Base-by-base conservation (phyloP, 352 stramenopile genomes). In the Globisporangium emineosum region DNA sequence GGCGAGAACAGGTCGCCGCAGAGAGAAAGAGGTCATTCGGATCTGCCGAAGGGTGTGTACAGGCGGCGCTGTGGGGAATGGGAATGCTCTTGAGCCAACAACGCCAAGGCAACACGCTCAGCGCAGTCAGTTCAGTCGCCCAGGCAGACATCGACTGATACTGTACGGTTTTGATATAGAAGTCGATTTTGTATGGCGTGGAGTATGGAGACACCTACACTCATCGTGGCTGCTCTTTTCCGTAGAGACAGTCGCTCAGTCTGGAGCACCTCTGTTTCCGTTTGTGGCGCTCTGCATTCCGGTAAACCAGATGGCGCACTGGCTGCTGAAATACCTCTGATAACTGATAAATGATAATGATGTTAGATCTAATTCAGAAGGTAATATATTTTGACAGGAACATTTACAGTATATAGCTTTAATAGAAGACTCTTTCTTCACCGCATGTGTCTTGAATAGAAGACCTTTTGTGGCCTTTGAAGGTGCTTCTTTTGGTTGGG, bases 11-110 rank as follows among this genome's bases (percentile, higher is more conserved):
- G 19, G 27, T 40, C 51, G 51, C 17, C 51, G 19, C 49, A 23
- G 32, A 32, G 50, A 30, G 51, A 23, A 57, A 21, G 29, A 43
- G 29, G 51, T 42, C 51, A 57, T 57, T 57, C 29, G 51, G 27
- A 47, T 55, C 49, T 55, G 49, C 49, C 13, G 49, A 21, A 12
- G 5, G 15, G 17, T 19, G 19, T 43, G 51, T 57, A 57, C 51
- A 57, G 51, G n/a, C 51, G 10, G 29, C 51, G 29, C 51, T 57
- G 51, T 57, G 51, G 19, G 32, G n/a, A 33, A 30, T 37, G n/a
- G 27, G 27, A 56, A 56, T 56, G 50, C 50, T 30, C 17, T 47
- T 8, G 17, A 47, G 40, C 17, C 29, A 32, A n/a, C 37, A 45
- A 19, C 50, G 25, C 49, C 4, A 30, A 40, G 8, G n/a, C 25